Percentiles rank a stretch among this genome's conserved stretches.
Conservation (phyloP, 2,329 filamentous ascomycete genomes). For the Triangularia setosa region DNA sequence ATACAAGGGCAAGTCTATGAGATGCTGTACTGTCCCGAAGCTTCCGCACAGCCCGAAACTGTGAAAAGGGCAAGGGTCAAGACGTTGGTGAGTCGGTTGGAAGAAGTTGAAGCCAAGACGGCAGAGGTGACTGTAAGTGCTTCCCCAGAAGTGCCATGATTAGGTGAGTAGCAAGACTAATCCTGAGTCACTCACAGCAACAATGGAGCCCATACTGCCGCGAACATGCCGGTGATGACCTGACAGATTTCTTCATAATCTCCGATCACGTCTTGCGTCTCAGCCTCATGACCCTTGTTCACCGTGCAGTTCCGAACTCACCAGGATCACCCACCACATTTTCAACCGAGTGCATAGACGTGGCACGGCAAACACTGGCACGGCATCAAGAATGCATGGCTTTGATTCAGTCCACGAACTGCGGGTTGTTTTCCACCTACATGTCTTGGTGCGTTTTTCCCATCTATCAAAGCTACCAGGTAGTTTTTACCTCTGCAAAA, state of each 20-base stretch:
- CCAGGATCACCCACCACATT: conserved; percentile 43
- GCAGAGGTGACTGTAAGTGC: conserved; percentile 2
- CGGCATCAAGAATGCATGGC: conserved; percentile 44
- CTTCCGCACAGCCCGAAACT: conserved; percentile 37
- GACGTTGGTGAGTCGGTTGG: conserved; percentile 3
- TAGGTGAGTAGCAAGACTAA: background rate
- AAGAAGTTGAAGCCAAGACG: conserved; percentile 9
- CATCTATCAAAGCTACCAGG: background rate
- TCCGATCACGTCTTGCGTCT: conserved; percentile 21
- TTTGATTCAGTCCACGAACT: conserved; percentile 35
- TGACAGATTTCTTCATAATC: conserved; percentile 13
- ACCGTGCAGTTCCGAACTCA: conserved; percentile 47
- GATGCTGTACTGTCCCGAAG: conserved; percentile 48
- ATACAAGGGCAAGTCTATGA: conserved; percentile 59
- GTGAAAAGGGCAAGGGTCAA: conserved; percentile 37
- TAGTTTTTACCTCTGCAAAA: background rate
- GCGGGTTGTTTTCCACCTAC: conserved; percentile 43
- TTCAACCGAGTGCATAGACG: conserved; percentile 44
- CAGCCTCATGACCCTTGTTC: conserved; percentile 42
- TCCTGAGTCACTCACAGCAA: background rate
- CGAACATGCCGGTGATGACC: conserved; percentile 4
- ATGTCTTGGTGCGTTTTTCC: conserved; percentile 45
- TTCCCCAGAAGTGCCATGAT: background rate
- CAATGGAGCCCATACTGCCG: background rate
- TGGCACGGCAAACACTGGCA: conserved; percentile 45